These are phyloP conservation scores for Aspergillus fumigatus DNA, from an alignment of 2,329 filamentous ascomycete genomes.

Conservation along the genomic window DNA sequence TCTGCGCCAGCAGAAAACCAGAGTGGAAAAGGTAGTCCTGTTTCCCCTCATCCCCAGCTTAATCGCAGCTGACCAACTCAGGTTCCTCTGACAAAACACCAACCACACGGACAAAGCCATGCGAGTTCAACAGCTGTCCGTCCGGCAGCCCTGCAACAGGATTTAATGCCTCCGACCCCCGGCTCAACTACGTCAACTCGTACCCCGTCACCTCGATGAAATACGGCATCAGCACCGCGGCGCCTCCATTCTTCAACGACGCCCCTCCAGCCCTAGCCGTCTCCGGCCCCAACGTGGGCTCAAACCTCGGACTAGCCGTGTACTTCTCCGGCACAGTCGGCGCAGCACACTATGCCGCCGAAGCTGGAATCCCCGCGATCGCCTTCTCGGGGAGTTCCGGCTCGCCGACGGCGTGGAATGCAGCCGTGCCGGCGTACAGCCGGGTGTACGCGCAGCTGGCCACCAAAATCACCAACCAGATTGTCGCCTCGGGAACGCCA, in stretches of 20 bases:
- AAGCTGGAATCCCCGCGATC: slow-evolving; percentile 58
- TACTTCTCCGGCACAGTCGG: slow-evolving; percentile 66
- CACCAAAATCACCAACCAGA: slow-evolving; percentile 51
- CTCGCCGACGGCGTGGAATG: slow-evolving; percentile 52
- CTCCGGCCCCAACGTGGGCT: slow-evolving; percentile 57
- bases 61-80: slow-evolving; percentile 24
- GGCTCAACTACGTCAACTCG: slow-evolving; percentile 68
- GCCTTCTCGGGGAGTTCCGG: slow-evolving; percentile 59
- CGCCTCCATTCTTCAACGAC: slow-evolving; percentile 51
- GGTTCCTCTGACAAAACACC: slow-evolving; percentile 52
- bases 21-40: slow-evolving; percentile 54
- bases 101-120: slow-evolving; percentile 45
- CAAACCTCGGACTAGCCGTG: slow-evolving; percentile 54
- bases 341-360: slow-evolving; percentile 56
- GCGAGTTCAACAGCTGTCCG: slow-evolving; percentile 60
- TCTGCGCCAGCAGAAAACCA: slow-evolving; percentile 64
- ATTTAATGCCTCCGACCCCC: slow-evolving; percentile 51
- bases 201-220: slow-evolving; percentile 62
- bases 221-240: slow-evolving; percentile 57
- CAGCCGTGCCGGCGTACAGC: slow-evolving; percentile 45
- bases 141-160: slow-evolving; percentile 54
- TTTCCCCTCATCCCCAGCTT: neutral
- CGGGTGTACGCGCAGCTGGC: slow-evolving; percentile 62
- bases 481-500: slow-evolving; percentile 55
- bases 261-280: slow-evolving; percentile 58